These are phyloP conservation scores for Neocatenulostroma microsporum DNA, from an alignment of 2,329 filamentous ascomycete genomes.

Conservation along the genomic window DNA sequence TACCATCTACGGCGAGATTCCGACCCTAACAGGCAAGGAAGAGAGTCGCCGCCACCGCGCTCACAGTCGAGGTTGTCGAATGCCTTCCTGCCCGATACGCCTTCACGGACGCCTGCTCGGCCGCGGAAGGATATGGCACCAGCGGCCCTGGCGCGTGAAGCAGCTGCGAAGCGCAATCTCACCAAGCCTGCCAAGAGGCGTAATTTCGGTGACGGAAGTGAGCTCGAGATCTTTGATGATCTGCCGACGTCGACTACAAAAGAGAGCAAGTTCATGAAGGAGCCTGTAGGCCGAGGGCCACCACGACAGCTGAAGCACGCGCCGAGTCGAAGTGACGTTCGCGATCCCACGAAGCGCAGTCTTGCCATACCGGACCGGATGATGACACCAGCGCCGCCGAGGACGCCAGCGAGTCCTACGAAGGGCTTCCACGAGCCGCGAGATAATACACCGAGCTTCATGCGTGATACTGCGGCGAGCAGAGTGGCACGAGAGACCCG, in stretches of 20 bases:
- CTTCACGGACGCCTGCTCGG: constrained; percentile 35
- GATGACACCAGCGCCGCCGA: constrained; percentile 39
- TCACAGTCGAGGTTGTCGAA: constrained; percentile 43
- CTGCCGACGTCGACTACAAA: constrained; percentile 75
- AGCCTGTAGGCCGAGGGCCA: constrained; percentile 61
- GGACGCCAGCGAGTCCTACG: constrained; percentile 49
- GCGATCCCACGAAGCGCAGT: constrained; percentile 21
- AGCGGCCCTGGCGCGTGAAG: constrained; percentile 43
- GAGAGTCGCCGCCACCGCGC: constrained; percentile 39
- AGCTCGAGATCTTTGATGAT: constrained; percentile 91
- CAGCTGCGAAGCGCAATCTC: constrained; percentile 59
- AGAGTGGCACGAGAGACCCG: constrained; percentile 53
- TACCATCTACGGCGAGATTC: constrained; percentile 75
- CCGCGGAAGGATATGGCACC: constrained; percentile 38
- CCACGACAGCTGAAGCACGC: constrained; percentile 44
- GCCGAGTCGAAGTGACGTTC: constrained; percentile 24
- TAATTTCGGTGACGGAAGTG: constrained; percentile 84
- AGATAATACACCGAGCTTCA: constrained; percentile 52
- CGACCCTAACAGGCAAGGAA: constrained; percentile 48
- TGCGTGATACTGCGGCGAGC: constrained; percentile 59
- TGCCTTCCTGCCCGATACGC: constrained; percentile 43
- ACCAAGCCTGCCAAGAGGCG: constrained; percentile 62
- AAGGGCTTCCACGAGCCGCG: constrained; percentile 35
- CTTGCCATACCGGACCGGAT: constrained; percentile 35
- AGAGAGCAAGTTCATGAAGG: constrained; percentile 76